Evolutionary conservation across 345 rosid genomes (phyloP), one percentile per base, ranked within the genome.

Genomic region (Populus simonii): DNA sequence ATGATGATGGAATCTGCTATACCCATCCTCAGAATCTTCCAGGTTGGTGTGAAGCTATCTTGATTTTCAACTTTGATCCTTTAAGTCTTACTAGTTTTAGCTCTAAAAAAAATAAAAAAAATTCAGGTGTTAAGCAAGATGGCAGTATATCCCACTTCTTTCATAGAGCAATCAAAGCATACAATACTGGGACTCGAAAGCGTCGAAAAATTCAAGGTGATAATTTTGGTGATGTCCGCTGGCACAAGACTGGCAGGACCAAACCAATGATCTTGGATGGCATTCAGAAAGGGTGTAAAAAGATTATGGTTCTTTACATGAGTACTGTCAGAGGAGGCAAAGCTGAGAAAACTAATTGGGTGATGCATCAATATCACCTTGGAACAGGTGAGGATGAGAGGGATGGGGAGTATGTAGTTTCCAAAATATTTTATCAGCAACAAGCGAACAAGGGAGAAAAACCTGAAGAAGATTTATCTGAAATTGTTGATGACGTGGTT

Each of bases 231-330:
- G 99, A 91, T 85, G 98, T 93, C 15, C 93, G 99, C 77, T 96
- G 99, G 98, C 99, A 96, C 65, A 93, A 96, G 85, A 96, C 98
- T 43, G 99, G 99, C 63, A 88, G 78, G 84, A 96, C 98, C 25
- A 96, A 92, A 80, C 91, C 96, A 5, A 94, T 93, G 66, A 82
- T 86, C 41, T 66, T 91, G 77, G 94, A 93, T 78, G 98, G 99
- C 63, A 79, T 87, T 81, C 97, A 88, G 49, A 88, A 77, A 85
- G 99, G 97, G 3, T 92, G 95, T 80, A 96, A 96, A 86, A 96
- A 96, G 68, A 89, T 92, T 51, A 96, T 96, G 99, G 98, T 96
- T 79, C 98, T 93, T 35, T 93, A 96, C 74, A 77, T 67, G 65
- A 88, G 84, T 81, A 47, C 57, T 57, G 78, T 31, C 66, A 85